Percentiles rank a stretch among this genome's conserved stretches.
phyloP scores from a whole-genome alignment of 495 filamentous ascomycete species.

The Filosporella fistucella region DNA sequence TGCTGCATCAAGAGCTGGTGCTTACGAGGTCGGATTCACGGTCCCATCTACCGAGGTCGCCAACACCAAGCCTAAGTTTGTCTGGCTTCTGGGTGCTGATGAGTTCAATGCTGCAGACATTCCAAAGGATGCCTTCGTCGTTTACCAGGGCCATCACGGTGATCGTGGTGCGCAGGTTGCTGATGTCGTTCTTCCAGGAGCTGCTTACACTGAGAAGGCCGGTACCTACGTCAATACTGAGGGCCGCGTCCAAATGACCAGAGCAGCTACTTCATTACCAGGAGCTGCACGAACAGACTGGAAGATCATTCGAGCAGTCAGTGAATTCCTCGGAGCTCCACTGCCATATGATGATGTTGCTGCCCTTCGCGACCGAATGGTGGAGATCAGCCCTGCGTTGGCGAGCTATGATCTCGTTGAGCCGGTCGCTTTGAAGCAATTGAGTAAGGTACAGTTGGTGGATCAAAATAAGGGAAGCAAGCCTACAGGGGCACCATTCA shows the following conservation, averaged over 20 bases:
- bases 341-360: conserved; percentile 93
- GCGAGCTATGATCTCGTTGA: conserved; percentile 89
- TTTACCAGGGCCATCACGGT: conserved; percentile 98
- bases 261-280: conserved; percentile 77
- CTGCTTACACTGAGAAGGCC: conserved; percentile 96
- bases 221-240: conserved; percentile 97
- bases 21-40: conserved; percentile 93
- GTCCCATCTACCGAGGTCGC: conserved; percentile 73
- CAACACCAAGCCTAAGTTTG: conserved; percentile 80
- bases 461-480: conserved; percentile 90
- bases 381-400: conserved; percentile 85
- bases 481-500: conserved; percentile 60
- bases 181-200: conserved; percentile 89
- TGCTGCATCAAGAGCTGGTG: conserved; percentile 83
- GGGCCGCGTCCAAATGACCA: conserved; percentile 87
- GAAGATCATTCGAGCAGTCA: conserved; percentile 92
- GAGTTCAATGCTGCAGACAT: conserved; percentile 77
- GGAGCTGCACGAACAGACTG: conserved; percentile 93
- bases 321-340: conserved; percentile 83
- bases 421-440: conserved; percentile 57
- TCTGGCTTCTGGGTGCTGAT: conserved; percentile 96
- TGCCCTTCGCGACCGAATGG: conserved; percentile 84
- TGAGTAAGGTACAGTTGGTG: conserved; percentile 88
- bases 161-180: conserved; percentile 89
- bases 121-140: conserved; percentile 89